phyloP scores from a whole-genome alignment of 345 rosid species.

The Bruguiera gymnorhiza region DNA sequence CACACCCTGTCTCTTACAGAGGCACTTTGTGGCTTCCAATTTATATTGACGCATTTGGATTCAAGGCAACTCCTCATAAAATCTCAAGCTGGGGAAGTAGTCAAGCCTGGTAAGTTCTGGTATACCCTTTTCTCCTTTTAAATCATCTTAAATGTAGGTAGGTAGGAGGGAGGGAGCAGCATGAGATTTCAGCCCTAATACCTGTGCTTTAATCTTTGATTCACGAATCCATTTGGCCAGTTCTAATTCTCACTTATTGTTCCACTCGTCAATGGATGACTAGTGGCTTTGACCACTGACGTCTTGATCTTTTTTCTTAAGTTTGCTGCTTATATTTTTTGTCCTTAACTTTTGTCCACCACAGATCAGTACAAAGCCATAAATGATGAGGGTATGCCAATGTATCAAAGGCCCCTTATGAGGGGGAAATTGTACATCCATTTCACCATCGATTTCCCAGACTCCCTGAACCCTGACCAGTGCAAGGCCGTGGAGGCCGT shows the following conservation, averaged over 20 bases:
- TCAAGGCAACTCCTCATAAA: conserved; percentile 73
- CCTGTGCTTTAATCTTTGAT: too few relatives aligned
- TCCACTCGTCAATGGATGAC: neutral
- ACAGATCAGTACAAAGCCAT: conserved; percentile 33
- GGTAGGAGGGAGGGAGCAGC: too few relatives aligned
- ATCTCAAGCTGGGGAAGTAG: conserved; percentile 68
- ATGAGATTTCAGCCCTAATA: too few relatives aligned
- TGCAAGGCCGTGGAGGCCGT: conserved; percentile 47
- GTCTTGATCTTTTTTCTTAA: neutral
- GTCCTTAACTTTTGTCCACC: neutral
- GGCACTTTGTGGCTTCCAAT: conserved; percentile 74
- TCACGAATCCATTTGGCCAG: too few relatives aligned
- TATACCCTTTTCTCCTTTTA: neutral
- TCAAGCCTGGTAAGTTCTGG: conserved; percentile 52
- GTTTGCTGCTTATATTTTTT: neutral
- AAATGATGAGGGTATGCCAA: conserved; percentile 35
- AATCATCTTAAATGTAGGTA: neutral
- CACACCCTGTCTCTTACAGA: conserved; percentile 67
- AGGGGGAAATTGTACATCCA: conserved; percentile 60
- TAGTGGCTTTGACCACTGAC: too few relatives aligned
- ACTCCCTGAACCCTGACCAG: conserved; percentile 46
- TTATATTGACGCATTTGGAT: conserved; percentile 64
- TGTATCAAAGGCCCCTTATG: conserved; percentile 54
- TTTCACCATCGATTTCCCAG: conserved; percentile 63
- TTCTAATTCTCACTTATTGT: too few relatives aligned